Evolutionary conservation across 176 grass and related monocot species (phyloP).

Genomic region (Triticum monococcum): DNA sequence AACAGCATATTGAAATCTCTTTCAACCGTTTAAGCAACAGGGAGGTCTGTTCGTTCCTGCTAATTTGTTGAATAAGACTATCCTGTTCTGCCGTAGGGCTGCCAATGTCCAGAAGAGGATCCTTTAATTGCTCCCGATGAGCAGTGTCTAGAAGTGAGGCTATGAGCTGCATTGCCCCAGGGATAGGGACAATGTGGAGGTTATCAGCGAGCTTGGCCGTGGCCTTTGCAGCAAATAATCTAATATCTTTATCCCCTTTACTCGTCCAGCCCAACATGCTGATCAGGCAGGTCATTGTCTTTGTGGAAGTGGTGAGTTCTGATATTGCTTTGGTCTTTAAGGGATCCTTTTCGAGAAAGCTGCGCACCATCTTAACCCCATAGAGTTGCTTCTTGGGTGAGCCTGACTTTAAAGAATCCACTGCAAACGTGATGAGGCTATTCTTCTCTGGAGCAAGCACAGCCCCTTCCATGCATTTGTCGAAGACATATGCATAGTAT

Average conservation of each 20-base stretch:
- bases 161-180: background rate
- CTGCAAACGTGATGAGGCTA: background rate
- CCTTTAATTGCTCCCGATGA: background rate
- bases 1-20: background rate
- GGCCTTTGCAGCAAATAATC: background rate
- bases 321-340: background rate
- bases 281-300: background rate
- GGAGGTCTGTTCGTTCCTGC: no score
- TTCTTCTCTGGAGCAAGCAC: background rate
- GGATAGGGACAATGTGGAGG: background rate
- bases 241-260: background rate
- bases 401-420: background rate
- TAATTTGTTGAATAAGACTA: background rate
- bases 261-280: background rate
- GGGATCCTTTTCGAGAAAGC: background rate
- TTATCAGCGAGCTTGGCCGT: background rate
- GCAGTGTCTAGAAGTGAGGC: background rate
- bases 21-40: background rate
- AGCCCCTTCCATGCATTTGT: background rate
- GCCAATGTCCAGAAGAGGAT: background rate
- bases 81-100: background rate
- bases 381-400: background rate
- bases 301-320: background rate
- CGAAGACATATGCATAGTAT: constrained; percentile 14
- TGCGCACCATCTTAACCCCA: background rate